Evolutionary conservation across 164 flowering plant species (phyloP).

Genomic region (Tetrastigma voinierianum): DNA sequence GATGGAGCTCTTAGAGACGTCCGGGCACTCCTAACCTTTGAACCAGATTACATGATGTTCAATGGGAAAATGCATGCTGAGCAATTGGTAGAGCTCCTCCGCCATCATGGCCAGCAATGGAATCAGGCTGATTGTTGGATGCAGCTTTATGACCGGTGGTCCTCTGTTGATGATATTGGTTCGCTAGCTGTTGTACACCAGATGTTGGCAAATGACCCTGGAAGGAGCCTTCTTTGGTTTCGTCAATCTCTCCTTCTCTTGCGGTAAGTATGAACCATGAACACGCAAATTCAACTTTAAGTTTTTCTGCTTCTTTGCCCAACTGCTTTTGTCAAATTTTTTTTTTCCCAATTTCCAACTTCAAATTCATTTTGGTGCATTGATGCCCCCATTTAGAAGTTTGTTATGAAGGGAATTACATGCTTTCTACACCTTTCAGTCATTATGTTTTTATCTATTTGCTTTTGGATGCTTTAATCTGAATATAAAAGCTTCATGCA

Average conservation of each 20-base stretch:
- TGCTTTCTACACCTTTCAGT: background rate
- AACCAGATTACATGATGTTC: conserved; percentile 74
- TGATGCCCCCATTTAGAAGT: background rate
- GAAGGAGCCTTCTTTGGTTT: conserved; percentile 64
- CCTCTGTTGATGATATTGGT: conserved; percentile 87
- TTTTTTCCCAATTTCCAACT: background rate
- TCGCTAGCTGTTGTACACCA: conserved; percentile 79
- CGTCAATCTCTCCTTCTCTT: conserved; percentile 81
- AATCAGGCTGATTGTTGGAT: conserved; percentile 93
- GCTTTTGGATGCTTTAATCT: background rate
- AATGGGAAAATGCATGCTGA: conserved; percentile 67
- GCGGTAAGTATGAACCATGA: conserved; percentile 38
- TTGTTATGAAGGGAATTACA: background rate
- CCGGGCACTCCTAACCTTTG: conserved; percentile 76
- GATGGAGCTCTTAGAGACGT: conserved; percentile 73
- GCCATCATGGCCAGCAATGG: conserved; percentile 61
- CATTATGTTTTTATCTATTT: background rate
- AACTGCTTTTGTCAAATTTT: no score
- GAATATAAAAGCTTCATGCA: background rate
- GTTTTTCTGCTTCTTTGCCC: no score
- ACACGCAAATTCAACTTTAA: no score
- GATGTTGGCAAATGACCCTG: conserved; percentile 71
- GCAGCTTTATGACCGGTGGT: conserved; percentile 86
- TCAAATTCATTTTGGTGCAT: background rate
- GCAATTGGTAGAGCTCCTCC: conserved; percentile 65